Conservation (phyloP, 2,329 filamentous ascomycete genomes). For the Fusarium sp. region DNA sequence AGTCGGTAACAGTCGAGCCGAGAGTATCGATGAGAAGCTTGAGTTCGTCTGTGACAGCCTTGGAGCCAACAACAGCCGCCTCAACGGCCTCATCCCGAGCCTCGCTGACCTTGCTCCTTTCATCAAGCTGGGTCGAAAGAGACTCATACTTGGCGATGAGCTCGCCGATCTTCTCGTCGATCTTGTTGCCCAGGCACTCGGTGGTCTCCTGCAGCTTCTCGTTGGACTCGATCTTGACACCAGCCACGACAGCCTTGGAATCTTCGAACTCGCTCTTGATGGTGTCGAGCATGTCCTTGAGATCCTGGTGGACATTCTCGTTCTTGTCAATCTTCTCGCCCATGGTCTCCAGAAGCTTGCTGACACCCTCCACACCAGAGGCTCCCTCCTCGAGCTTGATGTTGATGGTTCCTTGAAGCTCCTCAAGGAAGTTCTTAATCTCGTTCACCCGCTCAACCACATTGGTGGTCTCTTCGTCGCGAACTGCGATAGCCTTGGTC, state of each 20-base stretch:
- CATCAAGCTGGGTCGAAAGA: conserved; percentile 79
- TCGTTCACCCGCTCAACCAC: conserved; percentile 83
- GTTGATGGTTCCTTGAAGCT: conserved; percentile 81
- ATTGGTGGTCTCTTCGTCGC: conserved; percentile 84
- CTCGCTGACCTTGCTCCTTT: conserved; percentile 78
- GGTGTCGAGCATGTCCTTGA: conserved; percentile 78
- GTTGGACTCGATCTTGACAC: conserved; percentile 84
- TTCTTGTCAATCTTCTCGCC: conserved; percentile 72
- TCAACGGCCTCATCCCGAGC: conserved; percentile 79
- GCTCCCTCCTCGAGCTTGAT: conserved; percentile 81
- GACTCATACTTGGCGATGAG: conserved; percentile 91
- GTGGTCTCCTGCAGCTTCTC: conserved; percentile 76
- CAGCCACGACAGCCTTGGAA: conserved; percentile 81
- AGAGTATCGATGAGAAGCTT: conserved; percentile 88
- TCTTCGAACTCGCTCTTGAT: conserved; percentile 91
- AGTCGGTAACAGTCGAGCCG: conserved; percentile 82
- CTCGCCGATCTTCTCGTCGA: conserved; percentile 77
- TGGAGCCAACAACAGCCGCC: conserved; percentile 79
- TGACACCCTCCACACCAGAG: conserved; percentile 77
- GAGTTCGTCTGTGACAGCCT: conserved; percentile 86
- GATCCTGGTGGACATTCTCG: conserved; percentile 67
- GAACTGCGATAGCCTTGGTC: conserved; percentile 83
- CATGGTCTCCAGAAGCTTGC: conserved; percentile 76
- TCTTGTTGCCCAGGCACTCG: conserved; percentile 64
- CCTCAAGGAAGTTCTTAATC: conserved; percentile 81